phyloP scores from a whole-genome alignment of 257 asterid species.

The Schizonepeta tenuifolia region DNA sequence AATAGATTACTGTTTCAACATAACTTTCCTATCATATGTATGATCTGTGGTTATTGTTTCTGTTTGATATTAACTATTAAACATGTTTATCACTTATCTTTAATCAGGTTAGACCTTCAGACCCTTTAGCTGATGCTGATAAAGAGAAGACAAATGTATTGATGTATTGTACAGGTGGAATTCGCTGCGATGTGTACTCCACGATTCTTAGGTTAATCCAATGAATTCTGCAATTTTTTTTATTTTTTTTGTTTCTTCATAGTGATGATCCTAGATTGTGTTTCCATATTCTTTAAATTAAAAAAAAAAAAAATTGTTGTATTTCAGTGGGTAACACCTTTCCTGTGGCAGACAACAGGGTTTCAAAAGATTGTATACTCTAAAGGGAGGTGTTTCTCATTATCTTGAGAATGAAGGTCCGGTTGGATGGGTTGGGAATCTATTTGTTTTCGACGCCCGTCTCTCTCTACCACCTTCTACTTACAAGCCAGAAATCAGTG shows the following conservation, averaged over 20 bases:
- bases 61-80: conserved; percentile 13
- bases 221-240: neutral
- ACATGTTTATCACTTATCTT: conserved; percentile 17
- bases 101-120: conserved; percentile 63
- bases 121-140: conserved; percentile 79
- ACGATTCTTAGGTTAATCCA: conserved; percentile 72
- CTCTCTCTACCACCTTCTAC: conserved; percentile 88
- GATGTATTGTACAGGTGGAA: conserved; percentile 99
- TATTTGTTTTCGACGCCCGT: conserved; percentile 86
- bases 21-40: neutral
- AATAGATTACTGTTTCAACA: neutral
- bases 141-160: conserved; percentile 78
- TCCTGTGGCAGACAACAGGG: conserved; percentile 63
- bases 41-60: neutral
- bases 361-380: conserved; percentile 74
- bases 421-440: conserved; percentile 83
- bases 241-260: neutral
- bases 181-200: conserved; percentile 96
- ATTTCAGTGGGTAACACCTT: conserved; percentile 22
- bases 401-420: conserved; percentile 81
- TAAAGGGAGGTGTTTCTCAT: conserved; percentile 92
- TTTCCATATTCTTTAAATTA: neutral
- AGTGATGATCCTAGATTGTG: neutral
- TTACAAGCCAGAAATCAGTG: conserved; percentile 51
- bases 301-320: neutral